These are phyloP conservation scores for Typha latifolia DNA, from an alignment of 176 grass and related monocot genomes.

Conservation along the genomic window DNA sequence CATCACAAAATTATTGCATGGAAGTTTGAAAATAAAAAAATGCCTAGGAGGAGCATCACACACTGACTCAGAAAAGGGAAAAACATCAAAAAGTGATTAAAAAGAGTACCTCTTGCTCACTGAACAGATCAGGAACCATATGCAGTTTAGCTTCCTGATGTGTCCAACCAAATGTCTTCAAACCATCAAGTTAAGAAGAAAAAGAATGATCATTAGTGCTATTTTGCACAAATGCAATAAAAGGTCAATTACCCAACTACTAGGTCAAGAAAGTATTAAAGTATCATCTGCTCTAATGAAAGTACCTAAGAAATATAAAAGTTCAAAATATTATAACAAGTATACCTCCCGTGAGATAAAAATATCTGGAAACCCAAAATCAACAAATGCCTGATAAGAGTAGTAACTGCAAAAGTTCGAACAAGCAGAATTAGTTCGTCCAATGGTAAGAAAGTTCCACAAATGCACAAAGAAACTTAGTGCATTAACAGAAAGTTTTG, in stretches of 20 bases:
- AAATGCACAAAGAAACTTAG: background rate
- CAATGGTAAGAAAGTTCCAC: background rate
- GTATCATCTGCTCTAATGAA: background rate
- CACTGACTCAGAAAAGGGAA: background rate
- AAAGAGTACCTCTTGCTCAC: conserved; percentile 73
- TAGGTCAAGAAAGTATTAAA: background rate
- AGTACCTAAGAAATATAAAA: background rate
- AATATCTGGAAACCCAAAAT: conserved; percentile 90
- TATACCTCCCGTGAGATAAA: conserved; percentile 99
- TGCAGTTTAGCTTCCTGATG: conserved; percentile 80
- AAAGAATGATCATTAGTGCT: conserved; percentile 8
- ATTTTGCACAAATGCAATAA: background rate
- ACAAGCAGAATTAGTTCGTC: background rate
- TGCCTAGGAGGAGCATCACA: background rate
- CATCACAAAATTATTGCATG: conserved; percentile 40
- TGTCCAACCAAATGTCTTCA: conserved; percentile 88
- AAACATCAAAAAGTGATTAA: conserved; percentile 20
- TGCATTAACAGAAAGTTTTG: background rate
- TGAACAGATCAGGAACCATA: conserved; percentile 90
- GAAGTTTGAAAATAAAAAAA: background rate
- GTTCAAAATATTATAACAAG: conserved; percentile 4
- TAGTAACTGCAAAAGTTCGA: conserved; percentile 56
- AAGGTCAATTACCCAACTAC: background rate
- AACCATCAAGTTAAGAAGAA: conserved; percentile 21
- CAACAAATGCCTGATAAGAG: conserved; percentile 84